Conservation (phyloP, 345 rosid species). For the Theobroma cacao region DNA sequence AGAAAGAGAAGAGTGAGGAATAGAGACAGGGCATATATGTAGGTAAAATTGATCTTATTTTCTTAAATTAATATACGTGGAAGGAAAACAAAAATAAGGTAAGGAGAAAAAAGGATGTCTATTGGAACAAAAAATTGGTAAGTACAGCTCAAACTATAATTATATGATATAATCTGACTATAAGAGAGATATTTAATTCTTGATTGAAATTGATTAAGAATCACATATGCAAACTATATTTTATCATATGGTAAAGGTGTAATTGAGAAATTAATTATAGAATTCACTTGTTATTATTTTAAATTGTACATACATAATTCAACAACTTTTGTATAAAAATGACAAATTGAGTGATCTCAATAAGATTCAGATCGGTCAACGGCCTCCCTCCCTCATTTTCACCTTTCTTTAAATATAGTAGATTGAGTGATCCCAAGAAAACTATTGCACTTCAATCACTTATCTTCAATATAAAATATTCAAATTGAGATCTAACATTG, state of each 20-base stretch:
- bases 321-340: background rate
- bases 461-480: conserved; percentile 1
- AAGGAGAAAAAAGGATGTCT: background rate
- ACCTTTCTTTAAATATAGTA: background rate
- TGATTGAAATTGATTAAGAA: background rate
- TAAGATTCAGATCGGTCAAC: background rate
- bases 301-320: background rate
- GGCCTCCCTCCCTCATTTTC: background rate
- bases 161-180: too few species aligned
- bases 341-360: background rate
- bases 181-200: background rate
- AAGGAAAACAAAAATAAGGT: background rate
- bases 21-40: background rate
- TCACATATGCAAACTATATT: background rate
- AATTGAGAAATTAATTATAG: background rate
- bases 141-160: background rate
- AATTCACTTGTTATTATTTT: background rate
- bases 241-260: background rate
- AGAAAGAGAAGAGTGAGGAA: background rate
- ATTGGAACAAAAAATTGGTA: background rate
- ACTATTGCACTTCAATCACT: background rate
- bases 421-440: background rate
- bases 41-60: background rate
- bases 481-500: background rate
- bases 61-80: background rate